Base-by-base conservation (phyloP, 2,329 filamentous ascomycete genomes). In the Talaromyces sp. region DNA sequence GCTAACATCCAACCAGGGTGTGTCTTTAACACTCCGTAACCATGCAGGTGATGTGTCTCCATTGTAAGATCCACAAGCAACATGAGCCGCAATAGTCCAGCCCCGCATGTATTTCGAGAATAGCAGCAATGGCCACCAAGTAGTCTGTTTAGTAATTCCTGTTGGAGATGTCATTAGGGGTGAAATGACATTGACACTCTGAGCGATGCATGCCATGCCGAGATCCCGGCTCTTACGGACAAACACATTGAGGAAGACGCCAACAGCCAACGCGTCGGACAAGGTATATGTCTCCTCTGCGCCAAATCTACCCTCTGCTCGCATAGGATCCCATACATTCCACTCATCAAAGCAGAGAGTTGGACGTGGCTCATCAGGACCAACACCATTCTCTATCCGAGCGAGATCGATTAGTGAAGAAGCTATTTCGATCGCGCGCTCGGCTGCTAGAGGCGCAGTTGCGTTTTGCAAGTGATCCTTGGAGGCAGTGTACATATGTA, bases 331-430 rank as follows among this genome's bases (percentile, higher is more conserved):
- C 90, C 90, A 93, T 9, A 93, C 90, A 74, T 93, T 93, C 90
- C 90, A 93, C 76, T 93, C 90, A 73, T 93, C 90, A 73, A 93
- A 93, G 81, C 90, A 93, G 74, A 93, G 91, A 60, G 84, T 89
- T 56, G 87, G 88, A 3, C 84, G 80, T 3, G 85, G 84, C n/a
- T 88, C 84, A 0, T 81, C 79, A 0, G 83, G 78, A 0, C 88
- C 83, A 0, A 79, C 73, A 8, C 72, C 70, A 75, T 90, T 89
- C 74, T 91, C 88, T 71, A 91, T 88, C 39, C 88, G 83, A 0
- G 90, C 90, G 1, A 93, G 84, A 73, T 93, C 90, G 69, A 92
- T 91, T 2, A 92, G 79, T 0, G 83, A 81, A 2, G 85, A 85
- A 2, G 88, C 83, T 68, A 91, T 88, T 73, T 91, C 83, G 69